These are phyloP conservation scores for Volvariella surrecta DNA, from an alignment of 1,284 basidiomycete genomes.

Conservation along the genomic window DNA sequence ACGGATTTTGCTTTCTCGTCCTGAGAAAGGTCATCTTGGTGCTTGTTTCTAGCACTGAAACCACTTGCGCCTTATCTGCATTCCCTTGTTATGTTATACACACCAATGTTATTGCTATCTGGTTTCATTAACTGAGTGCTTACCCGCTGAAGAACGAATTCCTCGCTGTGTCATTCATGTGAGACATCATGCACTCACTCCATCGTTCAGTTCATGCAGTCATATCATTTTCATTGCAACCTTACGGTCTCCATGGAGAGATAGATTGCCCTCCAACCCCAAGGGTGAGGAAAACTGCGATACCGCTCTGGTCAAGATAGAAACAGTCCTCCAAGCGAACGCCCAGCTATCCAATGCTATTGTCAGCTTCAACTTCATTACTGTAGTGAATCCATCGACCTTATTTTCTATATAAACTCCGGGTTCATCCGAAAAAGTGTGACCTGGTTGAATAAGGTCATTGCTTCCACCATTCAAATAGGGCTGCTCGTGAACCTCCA, in stretches of 20 bases:
- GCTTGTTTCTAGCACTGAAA: too few relatives aligned
- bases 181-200: too few relatives aligned
- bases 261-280: conserved; percentile 51
- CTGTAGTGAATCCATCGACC: conserved; percentile 26
- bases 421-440: conserved; percentile 80
- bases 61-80: too few relatives aligned
- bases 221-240: too few relatives aligned
- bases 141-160: too few relatives aligned
- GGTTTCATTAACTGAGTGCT: too few relatives aligned
- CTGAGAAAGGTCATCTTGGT: too few relatives aligned
- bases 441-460: conserved; percentile 49
- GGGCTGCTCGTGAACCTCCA: conserved; percentile 77
- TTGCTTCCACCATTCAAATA: conserved; percentile 67
- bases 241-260: conserved; percentile 46
- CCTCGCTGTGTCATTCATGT: too few relatives aligned
- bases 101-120: too few relatives aligned
- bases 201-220: too few relatives aligned
- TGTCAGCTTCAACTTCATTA: not conserved
- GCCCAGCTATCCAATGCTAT: conserved; percentile 42
- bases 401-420: conserved; percentile 75
- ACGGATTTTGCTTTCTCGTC: not conserved
- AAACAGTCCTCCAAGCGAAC: conserved; percentile 81
- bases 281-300: conserved; percentile 48
- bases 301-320: conserved; percentile 50
- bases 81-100: too few relatives aligned